A percentile compares a stretch with the other conserved stretches of the same genome.
Evolutionary conservation across 108 stramenopile species (phyloP).

Genomic region (Skeletonema menzelii): DNA sequence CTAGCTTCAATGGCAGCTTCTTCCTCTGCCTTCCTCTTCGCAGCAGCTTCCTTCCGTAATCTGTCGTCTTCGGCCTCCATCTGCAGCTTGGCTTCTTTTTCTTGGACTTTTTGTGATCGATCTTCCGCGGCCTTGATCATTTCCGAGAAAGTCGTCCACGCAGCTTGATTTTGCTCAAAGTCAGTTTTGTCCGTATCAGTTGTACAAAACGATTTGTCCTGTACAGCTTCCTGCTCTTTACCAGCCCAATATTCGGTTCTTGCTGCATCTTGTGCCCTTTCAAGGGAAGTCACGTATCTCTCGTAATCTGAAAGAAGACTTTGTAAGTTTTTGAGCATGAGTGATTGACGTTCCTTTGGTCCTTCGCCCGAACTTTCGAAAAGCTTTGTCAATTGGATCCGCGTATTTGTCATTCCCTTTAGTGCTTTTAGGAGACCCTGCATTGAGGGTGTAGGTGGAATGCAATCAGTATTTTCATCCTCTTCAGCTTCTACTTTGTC

Average conservation of each 20-base stretch:
- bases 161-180: not conserved
- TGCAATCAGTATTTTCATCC: conserved; percentile 3
- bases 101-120: not conserved
- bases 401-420: not conserved
- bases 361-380: not conserved
- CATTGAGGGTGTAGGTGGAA: not conserved
- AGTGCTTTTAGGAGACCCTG: not conserved
- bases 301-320: not conserved
- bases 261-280: not conserved
- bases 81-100: not conserved
- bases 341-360: not conserved
- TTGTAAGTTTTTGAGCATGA: not conserved
- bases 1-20: not conserved
- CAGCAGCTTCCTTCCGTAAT: not conserved
- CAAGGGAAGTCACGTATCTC: not conserved
- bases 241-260: not conserved
- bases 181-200: not conserved
- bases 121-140: not conserved
- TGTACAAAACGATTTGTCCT: not conserved
- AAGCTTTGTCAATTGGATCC: not conserved
- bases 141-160: not conserved
- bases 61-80: not conserved
- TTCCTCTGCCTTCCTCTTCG: not conserved
- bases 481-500: not conserved
- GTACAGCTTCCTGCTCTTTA: not conserved